A percentile compares a stretch with the other conserved stretches of the same genome.
Evolutionary conservation across 2,329 filamentous ascomycete genomes (phyloP).

Genomic region (Gnomoniopsis smithogilvyi): DNA sequence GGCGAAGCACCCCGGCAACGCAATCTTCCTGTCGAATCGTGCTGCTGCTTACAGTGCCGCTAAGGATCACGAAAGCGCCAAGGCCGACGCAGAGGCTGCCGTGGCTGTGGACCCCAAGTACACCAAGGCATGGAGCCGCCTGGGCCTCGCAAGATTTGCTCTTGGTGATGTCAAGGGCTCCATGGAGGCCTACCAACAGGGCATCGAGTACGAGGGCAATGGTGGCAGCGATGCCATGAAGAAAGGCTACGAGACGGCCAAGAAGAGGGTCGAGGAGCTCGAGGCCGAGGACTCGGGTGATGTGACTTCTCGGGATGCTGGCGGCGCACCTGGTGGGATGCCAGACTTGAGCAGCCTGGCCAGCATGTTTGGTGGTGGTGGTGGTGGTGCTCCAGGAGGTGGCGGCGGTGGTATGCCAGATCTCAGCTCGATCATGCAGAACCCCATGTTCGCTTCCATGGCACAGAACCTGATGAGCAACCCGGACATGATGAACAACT

Average conservation of each 20-base stretch:
- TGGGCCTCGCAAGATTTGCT: constrained; percentile 88
- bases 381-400: constrained; percentile 46
- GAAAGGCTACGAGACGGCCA: constrained; percentile 93
- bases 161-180: constrained; percentile 86
- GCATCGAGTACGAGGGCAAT: constrained; percentile 90
- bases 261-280: constrained; percentile 80
- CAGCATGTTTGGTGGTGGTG: constrained; percentile 62
- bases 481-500: constrained; percentile 82
- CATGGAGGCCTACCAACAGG: constrained; percentile 91
- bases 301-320: constrained; percentile 33
- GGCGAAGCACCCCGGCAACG: constrained; percentile 75
- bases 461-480: constrained; percentile 97
- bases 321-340: constrained; percentile 52
- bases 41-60: constrained; percentile 88
- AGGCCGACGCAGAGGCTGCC: constrained; percentile 85
- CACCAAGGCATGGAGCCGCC: constrained; percentile 94
- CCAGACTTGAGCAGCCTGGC: constrained; percentile 70
- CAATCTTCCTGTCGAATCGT: constrained; percentile 96
- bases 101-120: constrained; percentile 86
- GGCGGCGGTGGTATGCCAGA: constrained; percentile 83
- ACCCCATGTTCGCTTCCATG: constrained; percentile 98
- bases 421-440: constrained; percentile 83
- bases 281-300: constrained; percentile 46
- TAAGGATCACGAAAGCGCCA: constrained; percentile 79
- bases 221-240: constrained; percentile 97